Percentiles rank a stretch among this genome's conserved stretches.
Conservation (phyloP, 352 stramenopile species). For the Globisporangium canariense region DNA sequence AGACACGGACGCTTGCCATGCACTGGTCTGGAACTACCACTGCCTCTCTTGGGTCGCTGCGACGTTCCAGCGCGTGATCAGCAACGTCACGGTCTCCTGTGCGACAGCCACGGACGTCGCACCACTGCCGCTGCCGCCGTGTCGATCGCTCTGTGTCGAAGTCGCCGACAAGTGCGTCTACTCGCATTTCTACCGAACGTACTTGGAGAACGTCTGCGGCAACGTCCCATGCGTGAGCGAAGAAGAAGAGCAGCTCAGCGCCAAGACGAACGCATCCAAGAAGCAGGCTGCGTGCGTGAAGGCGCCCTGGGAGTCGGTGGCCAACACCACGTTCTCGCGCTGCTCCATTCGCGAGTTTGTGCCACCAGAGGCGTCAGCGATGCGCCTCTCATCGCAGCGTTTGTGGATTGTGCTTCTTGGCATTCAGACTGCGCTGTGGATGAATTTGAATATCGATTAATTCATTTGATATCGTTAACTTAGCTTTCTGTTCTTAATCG, state of each 20-base stretch:
- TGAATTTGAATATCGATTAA: slow-evolving; percentile 6
- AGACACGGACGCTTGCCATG: slow-evolving; percentile 45
- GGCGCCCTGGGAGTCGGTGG: slow-evolving; percentile 40
- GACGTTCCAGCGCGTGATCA: slow-evolving; percentile 40
- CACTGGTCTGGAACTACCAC: slow-evolving; percentile 77
- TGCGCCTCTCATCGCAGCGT: not conserved
- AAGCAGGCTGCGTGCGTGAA: slow-evolving; percentile 43
- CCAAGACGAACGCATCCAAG: slow-evolving; percentile 27
- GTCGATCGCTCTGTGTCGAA: slow-evolving; percentile 68
- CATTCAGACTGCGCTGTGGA: not conserved
- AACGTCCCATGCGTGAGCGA: slow-evolving; percentile 59
- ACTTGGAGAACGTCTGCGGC: slow-evolving; percentile 65
- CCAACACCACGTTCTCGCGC: slow-evolving; percentile 50
- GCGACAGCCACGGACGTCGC: slow-evolving; percentile 17
- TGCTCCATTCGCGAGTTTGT: slow-evolving; percentile 61
- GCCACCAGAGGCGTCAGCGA: slow-evolving; percentile 11
- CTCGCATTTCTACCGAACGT: slow-evolving; percentile 60
- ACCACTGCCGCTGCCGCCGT: slow-evolving; percentile 44
- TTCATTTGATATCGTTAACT: slow-evolving; percentile 2
- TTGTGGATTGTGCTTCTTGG: not conserved
- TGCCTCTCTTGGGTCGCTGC: slow-evolving; percentile 63
- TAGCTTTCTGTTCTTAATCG: not conserved
- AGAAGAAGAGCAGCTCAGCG: slow-evolving; percentile 30
- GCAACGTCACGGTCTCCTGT: slow-evolving; percentile 33
- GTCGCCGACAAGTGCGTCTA: slow-evolving; percentile 78